Evolutionary conservation across 768 basidiomycete genomes (phyloP).

Genomic region (Cystofilobasidium ferigula): DNA sequence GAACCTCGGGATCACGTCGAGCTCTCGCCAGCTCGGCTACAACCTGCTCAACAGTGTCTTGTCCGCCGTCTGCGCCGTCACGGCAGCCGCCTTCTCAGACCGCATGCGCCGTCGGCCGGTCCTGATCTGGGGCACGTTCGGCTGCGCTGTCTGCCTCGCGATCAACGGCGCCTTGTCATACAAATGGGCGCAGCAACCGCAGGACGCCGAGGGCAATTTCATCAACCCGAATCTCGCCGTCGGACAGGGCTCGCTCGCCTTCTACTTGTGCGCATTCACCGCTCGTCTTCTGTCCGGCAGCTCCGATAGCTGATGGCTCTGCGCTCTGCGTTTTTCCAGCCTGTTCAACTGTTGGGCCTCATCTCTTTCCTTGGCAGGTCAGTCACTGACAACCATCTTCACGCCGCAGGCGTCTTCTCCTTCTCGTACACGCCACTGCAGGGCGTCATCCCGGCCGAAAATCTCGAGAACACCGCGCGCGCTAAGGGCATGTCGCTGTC

Average conservation of each 20-base stretch:
- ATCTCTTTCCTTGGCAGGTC: too few species aligned
- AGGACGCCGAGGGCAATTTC: constrained; percentile 21
- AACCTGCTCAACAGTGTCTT: constrained; percentile 38
- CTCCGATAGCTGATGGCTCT: neutral
- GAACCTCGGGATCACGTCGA: neutral
- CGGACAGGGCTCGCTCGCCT: constrained; percentile 37
- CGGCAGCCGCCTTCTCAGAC: constrained; percentile 36
- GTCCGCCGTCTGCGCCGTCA: constrained; percentile 35
- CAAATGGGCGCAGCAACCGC: neutral
- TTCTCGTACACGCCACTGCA: constrained; percentile 54
- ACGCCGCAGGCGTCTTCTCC: constrained; percentile 43
- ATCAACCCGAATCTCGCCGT: constrained; percentile 28
- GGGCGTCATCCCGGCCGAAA: constrained; percentile 44
- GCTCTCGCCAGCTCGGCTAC: constrained; percentile 36
- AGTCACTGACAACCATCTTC: too few species aligned
- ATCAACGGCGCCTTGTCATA: neutral
- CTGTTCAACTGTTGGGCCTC: too few species aligned
- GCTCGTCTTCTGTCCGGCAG: constrained; percentile 43
- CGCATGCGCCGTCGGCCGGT: constrained; percentile 28
- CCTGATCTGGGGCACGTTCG: constrained; percentile 37
- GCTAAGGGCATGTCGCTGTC: constrained; percentile 55
- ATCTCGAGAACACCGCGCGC: constrained; percentile 49
- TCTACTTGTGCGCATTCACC: constrained; percentile 34
- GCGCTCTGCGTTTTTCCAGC: neutral
- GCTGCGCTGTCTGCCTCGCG: neutral